phyloP scores from a whole-genome alignment of 768 basidiomycete genomes.

The Tricholoma bakamatsutake region DNA sequence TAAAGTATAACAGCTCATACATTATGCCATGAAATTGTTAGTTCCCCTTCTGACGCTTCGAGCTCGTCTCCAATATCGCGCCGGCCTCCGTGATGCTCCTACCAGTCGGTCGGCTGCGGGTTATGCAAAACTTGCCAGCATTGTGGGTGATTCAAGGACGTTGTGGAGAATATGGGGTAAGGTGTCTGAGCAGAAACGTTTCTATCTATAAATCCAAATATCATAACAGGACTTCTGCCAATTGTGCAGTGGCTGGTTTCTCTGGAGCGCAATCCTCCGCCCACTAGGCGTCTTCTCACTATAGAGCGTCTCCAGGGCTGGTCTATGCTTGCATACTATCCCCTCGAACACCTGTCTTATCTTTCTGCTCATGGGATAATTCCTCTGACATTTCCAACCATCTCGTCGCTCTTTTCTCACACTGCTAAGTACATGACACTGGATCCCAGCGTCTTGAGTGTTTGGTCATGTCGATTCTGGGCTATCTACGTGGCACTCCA shows the following conservation, averaged over 20 bases:
- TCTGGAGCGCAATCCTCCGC: constrained; percentile 64
- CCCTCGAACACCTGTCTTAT: constrained; percentile 72
- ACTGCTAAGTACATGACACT: constrained; percentile 37
- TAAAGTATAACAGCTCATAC: constrained; percentile 47
- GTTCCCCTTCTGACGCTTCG: constrained; percentile 61
- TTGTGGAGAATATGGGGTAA: constrained; percentile 79
- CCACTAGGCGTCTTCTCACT: constrained; percentile 62
- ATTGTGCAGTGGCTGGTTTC: constrained; percentile 78
- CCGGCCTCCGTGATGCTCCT: constrained; percentile 50
- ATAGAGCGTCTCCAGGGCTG: constrained; percentile 79
- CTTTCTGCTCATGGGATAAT: constrained; percentile 56
- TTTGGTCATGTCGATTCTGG: constrained; percentile 84
- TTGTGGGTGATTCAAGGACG: constrained; percentile 64
- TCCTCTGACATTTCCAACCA: constrained; percentile 45
- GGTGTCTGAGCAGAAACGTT: constrained; percentile 13
- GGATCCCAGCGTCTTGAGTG: constrained; percentile 40
- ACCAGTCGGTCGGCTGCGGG: constrained; percentile 49
- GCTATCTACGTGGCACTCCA: constrained; percentile 73
- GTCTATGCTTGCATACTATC: constrained; percentile 77
- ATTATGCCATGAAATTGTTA: constrained; percentile 68
- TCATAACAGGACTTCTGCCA: constrained; percentile 57
- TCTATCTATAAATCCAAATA: neutral
- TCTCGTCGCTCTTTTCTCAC: constrained; percentile 36
- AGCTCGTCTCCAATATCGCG: constrained; percentile 61
- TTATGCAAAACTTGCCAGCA: constrained; percentile 45